phyloP scores from a whole-genome alignment of 1,284 basidiomycete species.

The Tranzscheliella williamsii region DNA sequence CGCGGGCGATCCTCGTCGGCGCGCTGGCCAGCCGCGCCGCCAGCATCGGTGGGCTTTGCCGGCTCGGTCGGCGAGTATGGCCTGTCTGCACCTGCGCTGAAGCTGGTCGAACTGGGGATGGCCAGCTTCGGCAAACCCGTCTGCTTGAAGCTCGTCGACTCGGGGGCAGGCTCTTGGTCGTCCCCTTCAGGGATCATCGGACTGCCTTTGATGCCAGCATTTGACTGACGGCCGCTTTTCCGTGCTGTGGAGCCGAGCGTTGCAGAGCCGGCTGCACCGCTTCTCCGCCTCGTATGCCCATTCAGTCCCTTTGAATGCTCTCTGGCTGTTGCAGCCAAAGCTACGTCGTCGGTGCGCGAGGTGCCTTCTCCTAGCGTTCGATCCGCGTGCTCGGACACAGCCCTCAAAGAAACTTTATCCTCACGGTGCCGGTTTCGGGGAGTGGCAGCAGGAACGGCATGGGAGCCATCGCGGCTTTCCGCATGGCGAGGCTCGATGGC shows the following conservation, averaged over 20 bases:
- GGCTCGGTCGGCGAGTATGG: conserved; percentile 40
- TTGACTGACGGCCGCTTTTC: too few species aligned
- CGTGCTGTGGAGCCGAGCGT: conserved; percentile 5
- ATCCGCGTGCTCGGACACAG: too few species aligned
- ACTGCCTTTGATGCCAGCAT: conserved; percentile 1
- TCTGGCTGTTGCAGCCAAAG: conserved; percentile 21
- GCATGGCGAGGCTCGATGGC: too few species aligned
- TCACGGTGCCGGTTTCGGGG: too few species aligned
- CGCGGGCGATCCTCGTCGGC: neutral
- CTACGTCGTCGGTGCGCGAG: conserved; percentile 8
- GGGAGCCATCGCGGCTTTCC: too few species aligned
- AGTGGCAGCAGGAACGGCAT: too few species aligned
- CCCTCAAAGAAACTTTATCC: too few species aligned
- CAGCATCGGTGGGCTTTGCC: conserved; percentile 9
- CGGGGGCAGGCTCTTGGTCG: conserved; percentile 1
- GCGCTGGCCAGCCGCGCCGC: neutral
- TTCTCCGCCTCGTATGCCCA: conserved; percentile 20
- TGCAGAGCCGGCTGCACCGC: conserved; percentile 26
- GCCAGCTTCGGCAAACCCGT: conserved; percentile 2
- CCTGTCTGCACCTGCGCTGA: conserved; percentile 18
- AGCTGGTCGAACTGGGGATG: conserved; percentile 8
- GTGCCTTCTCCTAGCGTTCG: too few species aligned
- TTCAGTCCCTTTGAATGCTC: conserved; percentile 5
- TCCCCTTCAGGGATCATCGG: conserved; percentile 17
- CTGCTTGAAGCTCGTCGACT: too few species aligned